These are phyloP conservation scores for Kwoniella botswanensis DNA, from an alignment of 768 basidiomycete species.

Conservation along the genomic window DNA sequence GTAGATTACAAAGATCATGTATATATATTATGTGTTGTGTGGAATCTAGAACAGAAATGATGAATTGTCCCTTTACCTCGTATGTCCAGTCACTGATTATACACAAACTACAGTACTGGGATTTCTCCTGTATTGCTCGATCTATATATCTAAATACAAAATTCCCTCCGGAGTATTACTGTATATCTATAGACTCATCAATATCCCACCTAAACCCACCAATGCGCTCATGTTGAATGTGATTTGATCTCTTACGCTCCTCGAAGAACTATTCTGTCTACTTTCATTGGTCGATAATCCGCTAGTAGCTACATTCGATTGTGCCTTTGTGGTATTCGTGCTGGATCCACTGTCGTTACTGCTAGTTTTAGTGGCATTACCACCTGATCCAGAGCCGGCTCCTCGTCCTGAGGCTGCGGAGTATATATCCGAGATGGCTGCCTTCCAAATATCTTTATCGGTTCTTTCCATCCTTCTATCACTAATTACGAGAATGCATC, in stretches of 20 bases:
- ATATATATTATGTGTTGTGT: too few relatives aligned
- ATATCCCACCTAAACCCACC: neutral
- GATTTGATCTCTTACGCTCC: neutral
- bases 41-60: too few relatives aligned
- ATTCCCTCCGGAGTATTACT: too few relatives aligned
- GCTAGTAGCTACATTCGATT: slow-evolving; percentile 5
- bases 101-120: too few relatives aligned
- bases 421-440: slow-evolving; percentile 28
- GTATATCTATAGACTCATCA: neutral
- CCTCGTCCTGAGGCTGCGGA: slow-evolving; percentile 19
- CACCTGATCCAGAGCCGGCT: slow-evolving; percentile 1
- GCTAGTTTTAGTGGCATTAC: neutral
- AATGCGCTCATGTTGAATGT: neutral
- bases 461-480: slow-evolving; percentile 25
- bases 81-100: too few relatives aligned
- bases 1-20: too few relatives aligned
- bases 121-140: too few relatives aligned
- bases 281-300: neutral
- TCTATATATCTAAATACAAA: too few relatives aligned
- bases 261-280: neutral
- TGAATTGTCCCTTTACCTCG: too few relatives aligned
- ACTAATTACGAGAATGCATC: neutral
- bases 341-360: neutral
- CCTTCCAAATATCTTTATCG: slow-evolving; percentile 23
- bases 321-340: neutral